Evolutionary conservation across 2,329 filamentous ascomycete genomes (phyloP).

Genomic region (Trichophyton equinum): DNA sequence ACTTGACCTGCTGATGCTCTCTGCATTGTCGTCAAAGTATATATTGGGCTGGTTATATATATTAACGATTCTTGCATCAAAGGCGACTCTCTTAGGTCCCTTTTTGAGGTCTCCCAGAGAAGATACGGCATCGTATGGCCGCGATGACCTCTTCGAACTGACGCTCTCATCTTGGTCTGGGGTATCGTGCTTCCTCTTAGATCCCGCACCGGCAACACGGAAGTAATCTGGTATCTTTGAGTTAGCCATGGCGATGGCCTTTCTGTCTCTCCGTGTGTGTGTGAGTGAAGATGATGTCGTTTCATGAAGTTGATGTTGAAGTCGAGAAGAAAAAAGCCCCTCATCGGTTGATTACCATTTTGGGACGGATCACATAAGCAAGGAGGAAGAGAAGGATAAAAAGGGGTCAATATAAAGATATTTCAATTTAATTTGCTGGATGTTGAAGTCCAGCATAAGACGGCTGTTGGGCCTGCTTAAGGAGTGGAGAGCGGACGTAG

Average conservation of each 20-base stretch:
- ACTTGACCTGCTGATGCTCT: no score
- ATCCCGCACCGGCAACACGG: not conserved
- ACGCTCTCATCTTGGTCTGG: not conserved
- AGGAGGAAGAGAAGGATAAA: not conserved
- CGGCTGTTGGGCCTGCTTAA: not conserved
- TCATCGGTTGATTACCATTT: not conserved
- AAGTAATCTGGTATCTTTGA: slow-evolving; percentile 3
- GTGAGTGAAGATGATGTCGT: not conserved
- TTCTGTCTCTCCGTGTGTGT: not conserved
- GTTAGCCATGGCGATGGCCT: not conserved
- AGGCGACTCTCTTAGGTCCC: slow-evolving; percentile 14
- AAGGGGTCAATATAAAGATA: not conserved
- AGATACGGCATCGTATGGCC: not conserved
- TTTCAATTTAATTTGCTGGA: not conserved
- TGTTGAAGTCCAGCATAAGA: not conserved
- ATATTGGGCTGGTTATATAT: slow-evolving; percentile 15
- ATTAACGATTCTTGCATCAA: slow-evolving; percentile 20
- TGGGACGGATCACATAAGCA: slow-evolving; percentile 1
- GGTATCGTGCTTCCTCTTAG: not conserved
- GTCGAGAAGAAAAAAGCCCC: not conserved
- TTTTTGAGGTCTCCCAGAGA: slow-evolving; percentile 14
- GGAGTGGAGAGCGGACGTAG: not conserved
- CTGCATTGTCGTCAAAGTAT: slow-evolving; percentile 1
- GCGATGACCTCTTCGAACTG: not conserved
- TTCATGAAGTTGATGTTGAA: not conserved